A percentile compares a stretch with the other conserved stretches of the same genome.
These are phyloP conservation scores for Colletotrichum graminicola DNA, from an alignment of 2,329 filamentous ascomycete genomes.

Conservation along the genomic window DNA sequence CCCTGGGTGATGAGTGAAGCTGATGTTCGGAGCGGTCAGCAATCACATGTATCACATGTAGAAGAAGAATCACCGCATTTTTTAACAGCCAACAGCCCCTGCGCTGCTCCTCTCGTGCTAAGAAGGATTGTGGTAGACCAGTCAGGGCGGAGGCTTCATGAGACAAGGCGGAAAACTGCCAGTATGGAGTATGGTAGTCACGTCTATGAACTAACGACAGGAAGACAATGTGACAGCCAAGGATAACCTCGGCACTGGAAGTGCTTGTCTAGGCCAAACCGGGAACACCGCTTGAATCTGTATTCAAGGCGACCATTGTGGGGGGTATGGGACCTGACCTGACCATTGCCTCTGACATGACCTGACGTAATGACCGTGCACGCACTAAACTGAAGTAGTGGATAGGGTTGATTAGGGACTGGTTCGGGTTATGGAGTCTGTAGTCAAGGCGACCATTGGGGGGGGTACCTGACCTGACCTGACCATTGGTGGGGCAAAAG, in stretches of 20 bases:
- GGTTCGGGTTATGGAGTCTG: no score
- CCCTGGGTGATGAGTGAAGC: background rate
- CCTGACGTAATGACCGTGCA: no score
- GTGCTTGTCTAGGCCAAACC: background rate
- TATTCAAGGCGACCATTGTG: no score
- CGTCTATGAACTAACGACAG: background rate
- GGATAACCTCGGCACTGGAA: background rate
- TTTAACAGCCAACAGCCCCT: background rate
- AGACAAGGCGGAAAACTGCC: background rate
- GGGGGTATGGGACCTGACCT: no score
- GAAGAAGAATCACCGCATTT: background rate
- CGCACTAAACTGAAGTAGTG: no score
- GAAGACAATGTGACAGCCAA: background rate
- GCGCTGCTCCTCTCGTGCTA: background rate
- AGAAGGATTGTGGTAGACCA: background rate
- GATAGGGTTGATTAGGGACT: no score
- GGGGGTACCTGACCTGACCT: no score
- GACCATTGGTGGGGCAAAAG: no score
- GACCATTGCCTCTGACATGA: no score
- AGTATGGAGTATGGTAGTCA: background rate
- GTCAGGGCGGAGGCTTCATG: background rate
- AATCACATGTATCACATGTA: background rate
- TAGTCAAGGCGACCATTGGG: no score
- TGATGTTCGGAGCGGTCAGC: constrained; percentile 9
- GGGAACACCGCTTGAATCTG: no score